Percentiles rank a stretch among this genome's conserved stretches.
phyloP scores from a whole-genome alignment of 2,329 filamentous ascomycete genomes.

The Daldinia eschscholtzii region DNA sequence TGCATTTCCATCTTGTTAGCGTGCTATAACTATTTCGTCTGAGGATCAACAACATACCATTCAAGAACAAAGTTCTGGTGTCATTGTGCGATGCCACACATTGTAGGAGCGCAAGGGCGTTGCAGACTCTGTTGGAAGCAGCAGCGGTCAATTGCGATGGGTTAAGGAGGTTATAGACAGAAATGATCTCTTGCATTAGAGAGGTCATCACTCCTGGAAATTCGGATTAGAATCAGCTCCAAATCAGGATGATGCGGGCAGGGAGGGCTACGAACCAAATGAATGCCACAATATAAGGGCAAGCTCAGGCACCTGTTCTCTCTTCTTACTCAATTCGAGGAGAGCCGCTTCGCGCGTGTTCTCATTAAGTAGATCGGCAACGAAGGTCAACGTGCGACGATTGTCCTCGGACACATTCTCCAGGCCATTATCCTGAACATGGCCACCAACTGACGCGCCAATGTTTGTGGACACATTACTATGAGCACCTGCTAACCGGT shows the following conservation, averaged over 20 bases:
- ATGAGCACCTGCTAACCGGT: constrained; percentile 76
- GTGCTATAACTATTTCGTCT: background rate
- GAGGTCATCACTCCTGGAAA: constrained; percentile 93
- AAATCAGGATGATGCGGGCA: background rate
- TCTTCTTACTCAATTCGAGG: constrained; percentile 97
- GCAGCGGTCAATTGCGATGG: constrained; percentile 96
- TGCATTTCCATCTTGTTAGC: constrained; percentile 55
- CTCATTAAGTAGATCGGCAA: constrained; percentile 90
- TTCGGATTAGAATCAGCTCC: constrained; percentile 40
- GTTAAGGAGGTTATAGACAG: constrained; percentile 95
- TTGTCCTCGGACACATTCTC: constrained; percentile 90
- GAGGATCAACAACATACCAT: constrained; percentile 69
- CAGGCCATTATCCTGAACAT: constrained; percentile 68
- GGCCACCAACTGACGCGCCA: constrained; percentile 58
- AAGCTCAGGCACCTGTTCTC: constrained; percentile 96
- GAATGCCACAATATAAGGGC: constrained; percentile 98
- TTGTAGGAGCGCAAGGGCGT: constrained; percentile 93
- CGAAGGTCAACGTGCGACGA: constrained; percentile 90
- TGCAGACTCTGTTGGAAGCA: constrained; percentile 97
- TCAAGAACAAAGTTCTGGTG: constrained; percentile 91
- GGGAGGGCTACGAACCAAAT: constrained; percentile 75
- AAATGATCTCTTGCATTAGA: constrained; percentile 97
- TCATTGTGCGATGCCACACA: constrained; percentile 98
- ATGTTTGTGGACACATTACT: constrained; percentile 60
- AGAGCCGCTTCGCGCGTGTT: constrained; percentile 89